phyloP scores from a whole-genome alignment of 805 yeast genomes.

The Priceomyces melissophilus region DNA sequence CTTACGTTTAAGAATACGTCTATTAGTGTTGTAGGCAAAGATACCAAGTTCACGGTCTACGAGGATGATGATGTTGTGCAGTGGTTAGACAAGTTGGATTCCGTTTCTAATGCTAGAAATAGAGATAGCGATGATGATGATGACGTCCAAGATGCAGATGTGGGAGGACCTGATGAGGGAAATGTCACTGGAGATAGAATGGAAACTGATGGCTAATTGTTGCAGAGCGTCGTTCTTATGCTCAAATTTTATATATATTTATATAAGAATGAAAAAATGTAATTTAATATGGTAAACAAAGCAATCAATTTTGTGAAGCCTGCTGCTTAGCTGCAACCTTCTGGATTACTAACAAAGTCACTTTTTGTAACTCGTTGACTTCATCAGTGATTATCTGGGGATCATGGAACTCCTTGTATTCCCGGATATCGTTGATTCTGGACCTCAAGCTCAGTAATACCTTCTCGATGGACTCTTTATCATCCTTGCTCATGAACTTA shows the following conservation, averaged over 20 bases:
- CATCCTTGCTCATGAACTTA: constrained; percentile 44
- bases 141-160: constrained; percentile 10
- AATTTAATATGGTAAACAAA: neutral
- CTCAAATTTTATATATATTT: constrained; percentile 2
- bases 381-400: constrained; percentile 29
- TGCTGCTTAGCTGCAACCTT: constrained; percentile 37
- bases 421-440: constrained; percentile 34
- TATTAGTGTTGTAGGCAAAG: constrained; percentile 89
- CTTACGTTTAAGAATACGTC: constrained; percentile 80
- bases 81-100: constrained; percentile 75
- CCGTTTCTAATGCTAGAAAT: constrained; percentile 56
- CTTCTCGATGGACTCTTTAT: constrained; percentile 30
- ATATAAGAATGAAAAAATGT: constrained; percentile 1
- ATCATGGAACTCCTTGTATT: constrained; percentile 27
- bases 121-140: constrained; percentile 37
- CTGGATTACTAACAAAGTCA: constrained; percentile 36
- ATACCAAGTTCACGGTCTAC: constrained; percentile 65
- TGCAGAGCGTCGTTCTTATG: constrained; percentile 5
- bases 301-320: constrained; percentile 6
- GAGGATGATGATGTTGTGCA: constrained; percentile 86
- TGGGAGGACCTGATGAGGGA: constrained; percentile 3
- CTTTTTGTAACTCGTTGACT: constrained; percentile 36
- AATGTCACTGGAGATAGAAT: constrained; percentile 27
- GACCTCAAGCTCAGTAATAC: constrained; percentile 18
- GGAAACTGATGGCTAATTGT: constrained; percentile 35